Conservation (phyloP, 2,329 filamentous ascomycete species). For the Phialophora tarda region DNA sequence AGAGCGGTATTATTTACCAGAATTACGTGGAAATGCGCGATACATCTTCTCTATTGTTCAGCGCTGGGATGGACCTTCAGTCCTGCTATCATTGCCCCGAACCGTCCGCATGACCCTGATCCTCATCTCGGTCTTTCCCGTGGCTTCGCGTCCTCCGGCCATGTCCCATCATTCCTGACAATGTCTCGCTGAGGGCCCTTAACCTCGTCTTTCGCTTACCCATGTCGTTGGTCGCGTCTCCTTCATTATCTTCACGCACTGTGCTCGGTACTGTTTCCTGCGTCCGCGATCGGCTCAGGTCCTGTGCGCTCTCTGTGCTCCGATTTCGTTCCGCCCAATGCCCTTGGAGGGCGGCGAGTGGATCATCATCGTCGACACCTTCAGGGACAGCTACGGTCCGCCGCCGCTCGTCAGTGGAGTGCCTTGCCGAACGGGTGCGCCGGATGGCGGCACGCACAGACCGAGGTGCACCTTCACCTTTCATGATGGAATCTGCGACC, state of each 20-base stretch:
- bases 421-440: conserved; percentile 31
- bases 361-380: conserved; percentile 18
- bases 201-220: conserved; percentile 22
- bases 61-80: neutral
- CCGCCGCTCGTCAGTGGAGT: conserved; percentile 25
- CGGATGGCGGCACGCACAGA: conserved; percentile 31
- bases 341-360: conserved; percentile 18
- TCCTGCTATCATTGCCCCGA: neutral
- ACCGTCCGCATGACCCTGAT: neutral
- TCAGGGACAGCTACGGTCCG: conserved; percentile 21
- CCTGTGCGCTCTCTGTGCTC: conserved; percentile 17
- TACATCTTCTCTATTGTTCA: neutral
- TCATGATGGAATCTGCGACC: conserved; percentile 68
- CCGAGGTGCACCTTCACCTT: conserved; percentile 53
- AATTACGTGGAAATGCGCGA: neutral
- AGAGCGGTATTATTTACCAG: conserved; percentile 11
- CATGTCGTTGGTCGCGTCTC: neutral
- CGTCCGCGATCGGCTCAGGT: conserved; percentile 25
- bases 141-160: conserved; percentile 9
- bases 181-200: conserved; percentile 31
- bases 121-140: conserved; percentile 24
- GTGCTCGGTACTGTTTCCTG: conserved; percentile 15
- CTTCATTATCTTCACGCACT: conserved; percentile 11
- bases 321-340: conserved; percentile 11
- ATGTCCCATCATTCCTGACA: conserved; percentile 30